Base-by-base conservation (phyloP, 345 rosid genomes). In the Aquilaria yunnanensis region DNA sequence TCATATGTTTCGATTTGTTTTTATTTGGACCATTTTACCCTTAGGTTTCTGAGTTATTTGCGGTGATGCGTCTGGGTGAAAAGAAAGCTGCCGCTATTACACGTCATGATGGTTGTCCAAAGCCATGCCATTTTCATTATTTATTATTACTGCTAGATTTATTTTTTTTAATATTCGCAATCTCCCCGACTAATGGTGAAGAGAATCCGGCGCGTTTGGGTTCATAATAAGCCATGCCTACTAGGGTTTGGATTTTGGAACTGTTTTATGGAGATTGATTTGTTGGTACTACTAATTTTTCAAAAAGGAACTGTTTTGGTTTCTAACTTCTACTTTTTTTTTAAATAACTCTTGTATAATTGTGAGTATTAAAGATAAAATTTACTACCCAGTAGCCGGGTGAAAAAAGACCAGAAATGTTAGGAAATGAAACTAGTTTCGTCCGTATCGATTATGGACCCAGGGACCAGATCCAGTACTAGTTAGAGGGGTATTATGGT, bases 81-180 rank as follows among this genome's bases (percentile, higher is more conserved):
- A 60, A 41, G 62, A 79, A 79, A 77, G 80, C 83, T 83, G 80
- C 82, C 74, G 73, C 72, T 78, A 60, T 66, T 77, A 66, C 82
- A 73, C 80, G 80, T 78, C 77, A 70, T 59, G 52, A 61, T 62
- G 62, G 67, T 72, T 75, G 78, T 71, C 73, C 75, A 62, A 72
- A 65, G 58, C 64, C 47, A 45, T 11, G 53, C 48, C 14, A 60
- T 61, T 47, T 63, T 52, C 41, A 51, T 16, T 63, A 54, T 1
- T 31, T 23, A 23, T 23, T 23, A 23, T 23, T 23, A 23, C 23
- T 23, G 23, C 23, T 23, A 23, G 23, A 23, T 23, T 23, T 23
- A 23, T 23, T 23, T 23, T 23, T 23, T 23, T 23, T 23, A 23
- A 23, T 23, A 8, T 46, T 37, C 8, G 5, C 43, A 0, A 54